Conservation (phyloP, 2,329 filamentous ascomycete species). For the Sphaerulina vaccinii region DNA sequence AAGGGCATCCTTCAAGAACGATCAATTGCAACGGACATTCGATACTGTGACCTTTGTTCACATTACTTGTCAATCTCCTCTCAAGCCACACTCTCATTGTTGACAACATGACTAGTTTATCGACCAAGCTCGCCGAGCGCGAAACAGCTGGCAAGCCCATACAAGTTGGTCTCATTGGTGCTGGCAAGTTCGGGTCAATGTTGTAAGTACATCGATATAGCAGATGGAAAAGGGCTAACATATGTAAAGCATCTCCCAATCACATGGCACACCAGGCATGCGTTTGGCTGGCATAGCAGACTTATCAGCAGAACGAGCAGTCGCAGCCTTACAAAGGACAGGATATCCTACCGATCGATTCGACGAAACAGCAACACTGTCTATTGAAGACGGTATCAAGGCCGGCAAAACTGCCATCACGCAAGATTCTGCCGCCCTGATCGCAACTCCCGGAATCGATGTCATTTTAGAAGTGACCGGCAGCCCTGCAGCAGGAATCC, state of each 20-base stretch:
- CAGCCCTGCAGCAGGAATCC: conserved; percentile 46
- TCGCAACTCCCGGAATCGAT: conserved; percentile 46
- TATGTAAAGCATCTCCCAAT: conserved; percentile 43
- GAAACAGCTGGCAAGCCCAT: conserved; percentile 43
- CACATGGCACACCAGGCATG: conserved; percentile 45
- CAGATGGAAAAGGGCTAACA: not conserved
- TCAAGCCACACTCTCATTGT: not conserved
- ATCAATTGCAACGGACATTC: not conserved
- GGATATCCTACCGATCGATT: conserved; percentile 44
- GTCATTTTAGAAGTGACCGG: conserved; percentile 48
- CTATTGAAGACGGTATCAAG: conserved; percentile 43
- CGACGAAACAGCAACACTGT: conserved; percentile 37
- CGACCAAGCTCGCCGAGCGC: conserved; percentile 44
- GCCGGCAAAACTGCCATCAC: conserved; percentile 45
- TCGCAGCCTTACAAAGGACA: conserved; percentile 44
- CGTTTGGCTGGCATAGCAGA: conserved; percentile 48
- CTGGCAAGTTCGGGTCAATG: conserved; percentile 51
- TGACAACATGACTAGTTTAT: conserved; percentile 41
- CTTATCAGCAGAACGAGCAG: conserved; percentile 43
- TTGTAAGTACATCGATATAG: conserved; percentile 33
- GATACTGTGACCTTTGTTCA: no score
- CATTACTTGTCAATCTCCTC: not conserved
- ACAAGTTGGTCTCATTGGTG: conserved; percentile 47
- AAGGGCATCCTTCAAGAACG: not conserved
- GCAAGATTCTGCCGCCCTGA: conserved; percentile 45